phyloP scores from a whole-genome alignment of 192 early-diverging fungal genomes.

The Coemansia umbellata region DNA sequence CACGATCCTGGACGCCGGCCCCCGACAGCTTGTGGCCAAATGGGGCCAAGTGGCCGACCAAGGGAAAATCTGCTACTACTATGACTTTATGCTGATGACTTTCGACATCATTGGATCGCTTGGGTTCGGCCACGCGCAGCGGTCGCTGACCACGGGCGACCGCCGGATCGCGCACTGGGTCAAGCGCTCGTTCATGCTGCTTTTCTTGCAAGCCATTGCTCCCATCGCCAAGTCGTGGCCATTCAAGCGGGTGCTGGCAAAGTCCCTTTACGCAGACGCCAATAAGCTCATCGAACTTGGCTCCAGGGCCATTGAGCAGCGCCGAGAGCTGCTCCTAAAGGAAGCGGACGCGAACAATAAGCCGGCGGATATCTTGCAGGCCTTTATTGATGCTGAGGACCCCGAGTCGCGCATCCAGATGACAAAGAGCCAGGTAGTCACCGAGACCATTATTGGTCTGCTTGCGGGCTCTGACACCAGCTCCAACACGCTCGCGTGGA shows the following conservation, averaged over 20 bases:
- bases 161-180: slow-evolving; percentile 26
- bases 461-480: slow-evolving; percentile 41
- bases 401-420: slow-evolving; percentile 21
- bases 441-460: slow-evolving; percentile 32
- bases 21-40: slow-evolving; percentile 23
- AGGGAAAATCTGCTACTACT: slow-evolving; percentile 16
- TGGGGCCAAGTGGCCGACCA: slow-evolving; percentile 13
- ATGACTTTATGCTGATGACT: slow-evolving; percentile 32
- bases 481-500: slow-evolving; percentile 36
- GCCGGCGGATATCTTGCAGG: slow-evolving; percentile 37
- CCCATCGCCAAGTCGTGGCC: slow-evolving; percentile 18
- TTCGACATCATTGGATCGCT: slow-evolving; percentile 42
- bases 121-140: slow-evolving; percentile 31
- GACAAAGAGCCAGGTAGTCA: slow-evolving; percentile 27
- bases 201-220: slow-evolving; percentile 19
- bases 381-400: slow-evolving; percentile 44
- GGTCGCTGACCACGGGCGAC: slow-evolving; percentile 37
- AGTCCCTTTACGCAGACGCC: slow-evolving; percentile 12
- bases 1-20: slow-evolving; percentile 20
- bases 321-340: slow-evolving; percentile 1
- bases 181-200: slow-evolving; percentile 18
- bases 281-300: slow-evolving; percentile 21
- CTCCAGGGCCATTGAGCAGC: slow-evolving; percentile 15
- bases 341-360: background rate
- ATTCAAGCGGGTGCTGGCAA: slow-evolving; percentile 6